Percentiles rank a stretch among this genome's conserved stretches.
Evolutionary conservation across 1,284 basidiomycete species (phyloP).

Genomic region (Sanguinoderma infundibulare): DNA sequence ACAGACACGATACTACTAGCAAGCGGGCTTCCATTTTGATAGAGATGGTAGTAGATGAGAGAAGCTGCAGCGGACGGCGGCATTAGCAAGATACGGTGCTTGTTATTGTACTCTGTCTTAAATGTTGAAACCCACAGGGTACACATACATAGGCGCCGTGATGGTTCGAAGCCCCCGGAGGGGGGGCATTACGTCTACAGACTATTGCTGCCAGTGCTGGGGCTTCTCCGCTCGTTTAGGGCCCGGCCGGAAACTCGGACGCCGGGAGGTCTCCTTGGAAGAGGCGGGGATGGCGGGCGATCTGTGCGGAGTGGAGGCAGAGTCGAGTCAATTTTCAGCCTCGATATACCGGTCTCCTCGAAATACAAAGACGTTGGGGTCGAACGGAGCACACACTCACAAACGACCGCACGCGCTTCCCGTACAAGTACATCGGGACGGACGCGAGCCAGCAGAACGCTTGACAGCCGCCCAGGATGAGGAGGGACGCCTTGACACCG

Average conservation of each 20-base stretch:
- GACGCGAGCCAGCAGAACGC: conserved; percentile 43
- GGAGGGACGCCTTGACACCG: conserved; percentile 42
- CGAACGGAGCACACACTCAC: conserved; percentile 33
- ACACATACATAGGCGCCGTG: not conserved
- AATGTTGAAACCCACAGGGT: no score
- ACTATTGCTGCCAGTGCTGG: not conserved
- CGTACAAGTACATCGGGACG: conserved; percentile 47
- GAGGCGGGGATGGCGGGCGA: conserved; percentile 4
- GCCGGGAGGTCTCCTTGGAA: not conserved
- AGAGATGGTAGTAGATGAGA: not conserved
- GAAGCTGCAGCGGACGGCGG: not conserved
- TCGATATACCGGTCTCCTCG: not conserved
- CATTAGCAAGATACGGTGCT: no score
- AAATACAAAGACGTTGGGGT: not conserved
- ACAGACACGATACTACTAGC: not conserved
- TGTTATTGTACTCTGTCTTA: no score
- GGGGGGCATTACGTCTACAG: not conserved
- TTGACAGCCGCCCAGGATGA: conserved; percentile 45
- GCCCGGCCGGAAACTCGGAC: not conserved
- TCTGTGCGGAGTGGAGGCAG: not conserved
- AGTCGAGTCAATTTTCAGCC: not conserved
- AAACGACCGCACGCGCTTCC: conserved; percentile 46
- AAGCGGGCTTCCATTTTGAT: not conserved
- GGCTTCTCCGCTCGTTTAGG: not conserved
- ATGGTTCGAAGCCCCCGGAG: not conserved